phyloP scores from a whole-genome alignment of 2,329 filamentous ascomycete species.

The Phoma herbarum region DNA sequence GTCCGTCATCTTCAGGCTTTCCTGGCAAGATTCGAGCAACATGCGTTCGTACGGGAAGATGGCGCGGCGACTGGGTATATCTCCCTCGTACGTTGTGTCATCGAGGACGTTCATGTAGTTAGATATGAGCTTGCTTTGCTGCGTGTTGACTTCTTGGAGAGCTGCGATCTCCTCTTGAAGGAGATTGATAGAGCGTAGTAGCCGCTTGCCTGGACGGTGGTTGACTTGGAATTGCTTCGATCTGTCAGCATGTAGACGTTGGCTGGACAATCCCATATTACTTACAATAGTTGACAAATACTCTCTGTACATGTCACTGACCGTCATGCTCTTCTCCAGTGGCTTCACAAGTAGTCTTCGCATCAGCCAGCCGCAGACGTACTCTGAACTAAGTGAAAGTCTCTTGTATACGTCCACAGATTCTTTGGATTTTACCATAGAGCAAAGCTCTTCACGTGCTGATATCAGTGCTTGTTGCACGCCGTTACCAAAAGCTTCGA shows the following conservation, averaged over 20 bases:
- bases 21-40: slow-evolving; percentile 36
- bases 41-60: slow-evolving; percentile 36
- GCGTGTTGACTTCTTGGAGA: slow-evolving; percentile 35
- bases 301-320: slow-evolving; percentile 44
- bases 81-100: slow-evolving; percentile 33
- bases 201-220: slow-evolving; percentile 43
- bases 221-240: slow-evolving; percentile 48
- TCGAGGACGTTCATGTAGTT: slow-evolving; percentile 40
- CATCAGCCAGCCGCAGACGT: slow-evolving; percentile 44
- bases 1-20: slow-evolving; percentile 27
- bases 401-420: slow-evolving; percentile 25
- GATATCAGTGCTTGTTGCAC: slow-evolving; percentile 21
- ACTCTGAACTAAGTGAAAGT: slow-evolving; percentile 40
- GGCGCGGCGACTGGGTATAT: slow-evolving; percentile 29
- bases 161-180: slow-evolving; percentile 44
- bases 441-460: slow-evolving; percentile 38
- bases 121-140: slow-evolving; percentile 39
- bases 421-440: slow-evolving; percentile 32
- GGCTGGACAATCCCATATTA: too few relatives aligned
- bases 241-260: too few relatives aligned
- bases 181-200: slow-evolving; percentile 46
- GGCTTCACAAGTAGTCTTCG: slow-evolving; percentile 43
- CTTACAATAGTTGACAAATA: slow-evolving; percentile 46
- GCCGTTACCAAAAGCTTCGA: slow-evolving; percentile 31
- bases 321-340: slow-evolving; percentile 35